Percentiles rank a stretch among this genome's conserved stretches.
These are phyloP conservation scores for Daldinia childiae DNA, from an alignment of 495 filamentous ascomycete genomes.

Conservation along the genomic window DNA sequence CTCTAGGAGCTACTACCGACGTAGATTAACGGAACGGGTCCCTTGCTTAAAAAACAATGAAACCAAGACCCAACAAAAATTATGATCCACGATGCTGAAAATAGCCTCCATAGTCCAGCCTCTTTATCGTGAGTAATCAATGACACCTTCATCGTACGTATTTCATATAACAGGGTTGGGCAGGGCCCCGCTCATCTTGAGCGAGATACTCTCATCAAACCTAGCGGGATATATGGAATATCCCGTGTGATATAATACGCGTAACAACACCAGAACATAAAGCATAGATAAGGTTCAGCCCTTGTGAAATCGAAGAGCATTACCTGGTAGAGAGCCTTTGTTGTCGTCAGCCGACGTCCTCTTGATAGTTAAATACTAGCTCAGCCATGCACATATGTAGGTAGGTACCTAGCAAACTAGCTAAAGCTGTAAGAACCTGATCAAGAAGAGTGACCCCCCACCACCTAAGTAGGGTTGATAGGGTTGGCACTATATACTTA, in stretches of 20 bases:
- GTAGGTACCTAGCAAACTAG: background rate
- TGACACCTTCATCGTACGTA: slow-evolving; percentile 4
- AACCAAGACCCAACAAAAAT: background rate
- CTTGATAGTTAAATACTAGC: slow-evolving; percentile 12
- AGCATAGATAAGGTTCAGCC: background rate
- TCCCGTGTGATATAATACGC: slow-evolving; percentile 7
- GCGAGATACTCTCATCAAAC: background rate
- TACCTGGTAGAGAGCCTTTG: slow-evolving; percentile 7
- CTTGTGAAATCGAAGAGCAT: background rate
- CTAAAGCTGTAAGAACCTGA: no score
- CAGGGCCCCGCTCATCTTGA: background rate
- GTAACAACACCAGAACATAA: background rate
- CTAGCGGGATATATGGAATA: slow-evolving; percentile 1
- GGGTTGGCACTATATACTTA: background rate
- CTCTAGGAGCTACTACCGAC: slow-evolving; percentile 3
- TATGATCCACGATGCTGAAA: background rate
- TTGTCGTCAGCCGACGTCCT: slow-evolving; percentile 13
- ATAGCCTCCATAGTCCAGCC: background rate
- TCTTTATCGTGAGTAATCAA: background rate
- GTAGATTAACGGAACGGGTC: background rate
- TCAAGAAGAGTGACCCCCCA: background rate
- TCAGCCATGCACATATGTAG: background rate
- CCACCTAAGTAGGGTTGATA: background rate
- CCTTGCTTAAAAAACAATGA: slow-evolving; percentile 5
- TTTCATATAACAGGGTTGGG: background rate